Evolutionary conservation across 2,329 filamentous ascomycete genomes (phyloP), one percentile per base, ranked within the genome.

Genomic region (Parastagonospora nodorum): DNA sequence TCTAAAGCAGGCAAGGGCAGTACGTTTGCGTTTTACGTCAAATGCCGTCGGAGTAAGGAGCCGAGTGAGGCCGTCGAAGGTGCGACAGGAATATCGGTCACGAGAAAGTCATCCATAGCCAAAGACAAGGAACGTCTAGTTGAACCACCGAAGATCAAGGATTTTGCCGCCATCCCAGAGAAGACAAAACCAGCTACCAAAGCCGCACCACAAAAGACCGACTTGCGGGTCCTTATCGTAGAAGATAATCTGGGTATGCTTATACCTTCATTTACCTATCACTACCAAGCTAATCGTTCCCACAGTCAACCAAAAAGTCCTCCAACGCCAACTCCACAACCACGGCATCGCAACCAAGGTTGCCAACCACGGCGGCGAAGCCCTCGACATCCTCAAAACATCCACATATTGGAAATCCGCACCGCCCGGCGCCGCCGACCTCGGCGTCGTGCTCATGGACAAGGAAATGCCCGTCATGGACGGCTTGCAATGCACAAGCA

Each of bases 11-110:
- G 86, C 10, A 78, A 84, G 32, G 89, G 89, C 33, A 89, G 86
- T 70, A 89, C 84, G 0, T 92, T 92, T 70, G 87, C 84, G 27
- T 92, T 92, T 68, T 92, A 90, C 67, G 82, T 92, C 69, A 87
- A 86, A 57, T 84, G 84, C 46, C 84, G 84, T 63, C 85, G 82
- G 74, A 84, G 78, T 36, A 58, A 52, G 4, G 64, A 74, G 28
- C 75, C 75, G 36, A 66, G 50, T 54, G 69, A 74, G 33, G 48
- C 49, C 1, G 52, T 61, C 1, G 71, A 74, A 15, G 57, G 56
- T 31, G 40, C 68, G n/a, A 61, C 67, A 1, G 42, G 55, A 2
- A 38, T 63, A 12, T 54, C 66, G 6, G 28, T 74, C 9, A 47
- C 58, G 11, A 60, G 70, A 10, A 67, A 68, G 29, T 37, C 58